A percentile compares a stretch with the other conserved stretches of the same genome.
These are phyloP conservation scores for Athelia sp. DNA, from an alignment of 1,284 basidiomycete species.

Conservation along the genomic window DNA sequence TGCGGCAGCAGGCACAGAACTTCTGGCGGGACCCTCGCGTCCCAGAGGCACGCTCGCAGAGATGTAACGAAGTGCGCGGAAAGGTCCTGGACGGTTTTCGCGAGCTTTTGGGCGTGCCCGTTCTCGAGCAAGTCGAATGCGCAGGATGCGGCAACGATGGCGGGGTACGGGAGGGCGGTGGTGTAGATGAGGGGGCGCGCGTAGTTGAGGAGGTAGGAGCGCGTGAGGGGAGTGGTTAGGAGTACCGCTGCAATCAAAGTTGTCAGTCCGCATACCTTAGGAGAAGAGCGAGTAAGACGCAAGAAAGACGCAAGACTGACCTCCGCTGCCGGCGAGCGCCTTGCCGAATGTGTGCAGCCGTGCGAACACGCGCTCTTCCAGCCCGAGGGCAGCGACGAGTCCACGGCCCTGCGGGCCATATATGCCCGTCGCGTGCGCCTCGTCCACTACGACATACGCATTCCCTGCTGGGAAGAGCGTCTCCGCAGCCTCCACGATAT, in stretches of 20 bases:
- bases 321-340: conserved; percentile 61
- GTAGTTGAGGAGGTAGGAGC: conserved; percentile 89
- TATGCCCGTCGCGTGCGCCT: conserved; percentile 83
- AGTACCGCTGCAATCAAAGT: conserved; percentile 59
- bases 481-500: conserved; percentile 60
- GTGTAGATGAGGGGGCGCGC: conserved; percentile 90
- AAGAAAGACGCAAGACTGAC: conserved; percentile 37
- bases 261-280: conserved; percentile 1
- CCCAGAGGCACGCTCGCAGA: conserved; percentile 13
- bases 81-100: conserved; percentile 34
- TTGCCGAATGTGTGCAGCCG: conserved; percentile 53
- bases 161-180: conserved; percentile 74
- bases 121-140: conserved; percentile 77
- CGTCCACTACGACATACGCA: conserved; percentile 77
- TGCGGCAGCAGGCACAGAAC: conserved; percentile 40
- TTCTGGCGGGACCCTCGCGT: conserved; percentile 21
- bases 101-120: conserved; percentile 57
- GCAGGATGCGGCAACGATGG: conserved; percentile 69
- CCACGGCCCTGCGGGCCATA: conserved; percentile 81
- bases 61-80: conserved; percentile 31
- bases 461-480: conserved; percentile 56
- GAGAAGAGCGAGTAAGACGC: conserved; percentile 1
- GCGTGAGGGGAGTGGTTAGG: conserved; percentile 66
- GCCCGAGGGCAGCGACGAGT: conserved; percentile 54
- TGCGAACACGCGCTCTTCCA: conserved; percentile 62